phyloP scores from a whole-genome alignment of 2,329 filamentous ascomycete species.

The Pyricularia sp. region DNA sequence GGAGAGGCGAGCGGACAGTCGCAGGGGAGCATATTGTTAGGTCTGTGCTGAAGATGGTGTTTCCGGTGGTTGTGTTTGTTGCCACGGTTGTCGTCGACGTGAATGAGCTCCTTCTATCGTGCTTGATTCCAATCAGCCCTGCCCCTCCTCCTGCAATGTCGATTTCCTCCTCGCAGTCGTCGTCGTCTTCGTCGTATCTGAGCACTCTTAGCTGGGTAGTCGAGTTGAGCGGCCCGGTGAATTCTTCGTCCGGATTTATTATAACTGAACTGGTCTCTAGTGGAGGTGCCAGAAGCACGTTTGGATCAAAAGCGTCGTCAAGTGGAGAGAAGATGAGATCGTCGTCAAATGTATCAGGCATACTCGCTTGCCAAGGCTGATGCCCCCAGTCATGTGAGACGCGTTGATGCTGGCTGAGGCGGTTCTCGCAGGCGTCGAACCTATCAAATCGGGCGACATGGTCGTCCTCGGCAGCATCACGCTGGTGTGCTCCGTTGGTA shows the following conservation, averaged over 20 bases:
- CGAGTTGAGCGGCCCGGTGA: not conserved
- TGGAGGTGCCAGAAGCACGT: not conserved
- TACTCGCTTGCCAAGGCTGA: not conserved
- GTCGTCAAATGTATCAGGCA: not conserved
- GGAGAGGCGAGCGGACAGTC: conserved; percentile 24
- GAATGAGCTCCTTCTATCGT: conserved; percentile 1
- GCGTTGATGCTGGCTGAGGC: not conserved
- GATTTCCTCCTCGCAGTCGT: not conserved
- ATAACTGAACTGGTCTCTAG: not conserved
- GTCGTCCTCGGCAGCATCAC: not conserved
- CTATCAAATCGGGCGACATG: not conserved
- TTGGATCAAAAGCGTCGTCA: not conserved
- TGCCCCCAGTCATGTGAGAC: not conserved
- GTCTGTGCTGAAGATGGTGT: conserved; percentile 15
- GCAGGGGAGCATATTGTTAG: conserved; percentile 28
- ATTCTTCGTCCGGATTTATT: not conserved
- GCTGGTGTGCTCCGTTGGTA: not conserved
- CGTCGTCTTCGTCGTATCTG: not conserved
- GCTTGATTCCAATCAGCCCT: not conserved
- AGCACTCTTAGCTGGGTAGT: not conserved
- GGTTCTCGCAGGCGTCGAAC: not conserved
- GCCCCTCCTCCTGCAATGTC: not conserved
- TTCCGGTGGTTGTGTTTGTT: not conserved
- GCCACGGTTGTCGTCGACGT: not conserved
- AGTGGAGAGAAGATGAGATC: conserved; percentile 1